Conservation (phyloP, 2,329 filamentous ascomycete species). For the Teratosphaeria gauchensis region DNA sequence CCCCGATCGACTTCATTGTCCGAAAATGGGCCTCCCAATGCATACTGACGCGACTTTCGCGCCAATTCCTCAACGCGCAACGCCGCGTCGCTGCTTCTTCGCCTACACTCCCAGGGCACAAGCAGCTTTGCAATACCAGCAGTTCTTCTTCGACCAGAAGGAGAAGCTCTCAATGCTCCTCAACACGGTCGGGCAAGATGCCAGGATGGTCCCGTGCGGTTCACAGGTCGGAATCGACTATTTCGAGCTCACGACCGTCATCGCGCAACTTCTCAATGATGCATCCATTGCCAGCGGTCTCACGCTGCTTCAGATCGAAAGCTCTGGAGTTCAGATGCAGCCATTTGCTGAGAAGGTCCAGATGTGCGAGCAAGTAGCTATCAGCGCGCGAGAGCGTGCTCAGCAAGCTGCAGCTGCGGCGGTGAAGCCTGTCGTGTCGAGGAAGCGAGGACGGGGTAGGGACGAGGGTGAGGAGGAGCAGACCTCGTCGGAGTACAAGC, state of each 20-base stretch:
- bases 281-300: constrained; percentile 7
- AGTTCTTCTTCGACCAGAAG: constrained; percentile 9
- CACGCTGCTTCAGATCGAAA: constrained; percentile 7
- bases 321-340: constrained; percentile 3
- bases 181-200: constrained; percentile 9
- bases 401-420: not conserved
- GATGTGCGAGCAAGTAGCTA: constrained; percentile 5
- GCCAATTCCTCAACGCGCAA: not conserved
- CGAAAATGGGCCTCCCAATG: not conserved
- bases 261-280: constrained; percentile 9
- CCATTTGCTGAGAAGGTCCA: constrained; percentile 8
- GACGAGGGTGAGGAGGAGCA: constrained; percentile 6
- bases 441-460: constrained; percentile 4
- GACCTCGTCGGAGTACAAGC: constrained; percentile 1
- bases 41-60: not conserved
- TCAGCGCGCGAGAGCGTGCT: constrained; percentile 1
- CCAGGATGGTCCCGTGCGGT: constrained; percentile 4
- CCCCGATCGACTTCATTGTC: not conserved
- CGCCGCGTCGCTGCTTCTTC: constrained; percentile 5
- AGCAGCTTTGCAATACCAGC: constrained; percentile 4
- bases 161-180: constrained; percentile 9
- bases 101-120: constrained; percentile 8
- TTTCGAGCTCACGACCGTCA: constrained; percentile 9
- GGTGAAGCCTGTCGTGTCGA: not conserved
- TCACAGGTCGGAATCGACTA: constrained; percentile 9